Base-by-base conservation (phyloP, 176 grass and related monocot species). In the Rhynchospora tenuis region DNA sequence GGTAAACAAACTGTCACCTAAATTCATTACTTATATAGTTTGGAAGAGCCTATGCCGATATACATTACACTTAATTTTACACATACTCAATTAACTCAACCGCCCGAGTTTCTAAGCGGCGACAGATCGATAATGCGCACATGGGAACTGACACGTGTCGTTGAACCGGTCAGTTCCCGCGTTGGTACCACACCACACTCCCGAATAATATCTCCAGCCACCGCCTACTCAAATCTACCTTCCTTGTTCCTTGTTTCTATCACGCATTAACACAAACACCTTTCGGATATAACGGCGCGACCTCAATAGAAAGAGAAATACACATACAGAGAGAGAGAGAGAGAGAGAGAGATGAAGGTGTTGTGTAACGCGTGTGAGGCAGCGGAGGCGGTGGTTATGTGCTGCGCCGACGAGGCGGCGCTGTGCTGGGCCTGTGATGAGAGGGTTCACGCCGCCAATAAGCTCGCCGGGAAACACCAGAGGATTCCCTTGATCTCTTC, bases 401-500 rank as follows among this genome's bases (percentile, higher is more conserved):
- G 97, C 86, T 96, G 91, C 85, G 97, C 93, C 42, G 97, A 99
- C 89, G 97, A 99, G 88, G 97, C 97, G 60, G 93, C 91, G 69
- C 93, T 99, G 1, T 99, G 97, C 77, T 85, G 83, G 64, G 70
- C 84, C 62, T 99, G 97, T 82, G 97, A 99, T 74, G 89, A 88
- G 81, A 85, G 86, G 64, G 93, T 99, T 20, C 97, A 99, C 88
- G 91, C 83, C 67, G 97, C 97, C 59, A 99, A 99, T 84, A 90
- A 89, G 80, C 91, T 99, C 46, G 93, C 93, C 33, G 91, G 97
- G 31, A 99, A 99, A 86, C 96, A 99, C 91, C 88, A 91, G 83
- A 90, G 96, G 66, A 62, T 95, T 1, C 85, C 91, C 10, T 87
- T 95, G 83, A 87, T 83, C 13, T 70, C 86, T 5, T 69, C 59